Percentiles rank a stretch among this genome's conserved stretches.
Evolutionary conservation across 1,284 basidiomycete species (phyloP).

Genomic region (Chiua sp.): DNA sequence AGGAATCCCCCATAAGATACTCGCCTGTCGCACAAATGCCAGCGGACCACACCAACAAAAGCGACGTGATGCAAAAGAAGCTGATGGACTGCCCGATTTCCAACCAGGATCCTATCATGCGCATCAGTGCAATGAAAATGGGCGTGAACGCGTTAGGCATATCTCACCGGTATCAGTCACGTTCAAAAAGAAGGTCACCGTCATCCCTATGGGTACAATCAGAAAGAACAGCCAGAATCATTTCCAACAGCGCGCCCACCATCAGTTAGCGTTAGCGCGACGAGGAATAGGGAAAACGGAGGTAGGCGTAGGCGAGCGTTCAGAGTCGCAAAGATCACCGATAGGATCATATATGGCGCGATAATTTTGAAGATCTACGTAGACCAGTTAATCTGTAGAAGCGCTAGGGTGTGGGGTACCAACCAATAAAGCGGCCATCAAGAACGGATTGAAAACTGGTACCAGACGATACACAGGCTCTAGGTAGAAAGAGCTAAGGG

Average conservation of each 20-base stretch:
- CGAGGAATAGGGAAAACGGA: constrained; percentile 78
- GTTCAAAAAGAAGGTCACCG: constrained; percentile 83
- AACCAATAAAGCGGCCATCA: constrained; percentile 80
- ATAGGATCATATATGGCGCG: constrained; percentile 79
- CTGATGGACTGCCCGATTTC: constrained; percentile 91
- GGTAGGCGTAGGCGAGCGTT: constrained; percentile 71
- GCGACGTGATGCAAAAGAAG: constrained; percentile 86
- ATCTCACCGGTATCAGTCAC: constrained; percentile 76
- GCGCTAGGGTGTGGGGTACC: constrained; percentile 21
- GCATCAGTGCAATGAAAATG: constrained; percentile 19
- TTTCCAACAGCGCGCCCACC: constrained; percentile 45
- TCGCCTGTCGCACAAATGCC: constrained; percentile 76
- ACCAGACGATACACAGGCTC: constrained; percentile 90
- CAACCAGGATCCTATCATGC: constrained; percentile 73
- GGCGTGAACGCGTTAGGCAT: neutral
- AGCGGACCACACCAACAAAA: constrained; percentile 81
- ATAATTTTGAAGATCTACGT: constrained; percentile 82
- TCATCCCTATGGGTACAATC: constrained; percentile 59
- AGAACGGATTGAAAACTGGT: constrained; percentile 87
- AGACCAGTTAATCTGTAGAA: constrained; percentile 2
- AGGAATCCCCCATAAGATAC: constrained; percentile 55
- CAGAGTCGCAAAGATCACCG: constrained; percentile 69
- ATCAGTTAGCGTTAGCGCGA: constrained; percentile 77
- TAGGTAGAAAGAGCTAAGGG: constrained; percentile 79
- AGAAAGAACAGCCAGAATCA: constrained; percentile 6